Base-by-base conservation (phyloP, 805 yeast genomes). In the Metschnikowia gelsemii region DNA sequence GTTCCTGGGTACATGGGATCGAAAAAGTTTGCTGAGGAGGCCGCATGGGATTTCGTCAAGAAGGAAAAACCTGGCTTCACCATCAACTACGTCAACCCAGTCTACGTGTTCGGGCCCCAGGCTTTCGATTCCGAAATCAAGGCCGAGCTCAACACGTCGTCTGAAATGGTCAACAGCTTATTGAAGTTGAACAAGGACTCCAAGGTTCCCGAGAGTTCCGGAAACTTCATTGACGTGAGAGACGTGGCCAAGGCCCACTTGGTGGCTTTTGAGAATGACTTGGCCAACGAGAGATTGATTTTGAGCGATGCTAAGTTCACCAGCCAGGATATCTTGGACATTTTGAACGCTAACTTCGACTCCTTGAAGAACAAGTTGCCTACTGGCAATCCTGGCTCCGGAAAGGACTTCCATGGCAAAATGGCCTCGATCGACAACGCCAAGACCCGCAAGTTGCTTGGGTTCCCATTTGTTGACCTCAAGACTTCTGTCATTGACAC, bases 281-380 rank as follows among this genome's bases (percentile, higher is more conserved):
- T 48, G 13, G 6, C 35, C 13, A 53, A 57, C 37, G 43, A 64
- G 46, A 60, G 77, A 47, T 50, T 68, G 35, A 55, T 67, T 27
- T 31, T 62, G 47, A 45, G 44, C 28, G 43, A 50, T 1, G 56
- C 51, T 3, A 52, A 55, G 2, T 62, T 59, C 45, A 43, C 52
- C 12, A 38, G 57, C 23, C 74, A 71, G 49, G 50, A 43, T 18
- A 46, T 68, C 18, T 40, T 61, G 35, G 70, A 70, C 49, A 52
- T 63, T 19, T 48, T 71, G 40, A 58, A 62, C 50, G 58, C 64
- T 14, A 74, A 78, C 5, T 55, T 64, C 48, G 64, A 5, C 35
- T 50, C 28, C 38, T 61, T 74, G 44, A 58, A 58, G 38, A 75
- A 70, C 13, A 69, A 70, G 46, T 59, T 78, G 35, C 70, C 80